Evolutionary conservation across 2,329 filamentous ascomycete species (phyloP).

Genomic region (Karstenula rhodostoma): DNA sequence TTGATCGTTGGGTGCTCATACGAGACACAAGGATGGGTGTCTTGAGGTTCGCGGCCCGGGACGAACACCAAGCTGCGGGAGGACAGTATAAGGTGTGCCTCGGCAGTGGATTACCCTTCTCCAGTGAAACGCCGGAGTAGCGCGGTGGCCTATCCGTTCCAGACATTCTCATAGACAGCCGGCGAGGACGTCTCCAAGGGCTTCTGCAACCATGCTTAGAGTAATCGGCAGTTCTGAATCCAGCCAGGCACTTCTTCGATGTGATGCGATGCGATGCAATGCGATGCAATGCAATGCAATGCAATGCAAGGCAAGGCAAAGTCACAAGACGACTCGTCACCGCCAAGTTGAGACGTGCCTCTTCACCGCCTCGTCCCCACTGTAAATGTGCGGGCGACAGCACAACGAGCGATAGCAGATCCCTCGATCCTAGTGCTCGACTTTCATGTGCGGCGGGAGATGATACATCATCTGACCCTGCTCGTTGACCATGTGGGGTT

Average conservation of each 20-base stretch:
- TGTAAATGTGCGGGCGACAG: not conserved
- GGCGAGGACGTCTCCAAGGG: not conserved
- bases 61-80: not conserved
- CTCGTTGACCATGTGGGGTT: conserved; percentile 49
- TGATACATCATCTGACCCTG: conserved; percentile 53
- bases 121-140: not conserved
- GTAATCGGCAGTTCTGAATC: not conserved
- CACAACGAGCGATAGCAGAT: not conserved
- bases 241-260: not conserved
- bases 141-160: not conserved
- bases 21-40: not conserved
- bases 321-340: conserved; percentile 6
- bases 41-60: not conserved
- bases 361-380: conserved; percentile 16
- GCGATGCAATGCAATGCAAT: no score
- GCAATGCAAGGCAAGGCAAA: conserved; percentile 4
- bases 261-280: conserved; percentile 5
- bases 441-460: conserved; percentile 51
- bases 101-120: not conserved
- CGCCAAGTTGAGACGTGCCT: not conserved
- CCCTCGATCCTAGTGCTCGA: conserved; percentile 43
- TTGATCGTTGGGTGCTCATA: not conserved
- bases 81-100: not conserved
- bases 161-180: not conserved
- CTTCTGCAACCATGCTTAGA: not conserved